Base-by-base conservation (phyloP, 2,329 filamentous ascomycete genomes). In the Fusarium papillatum region DNA sequence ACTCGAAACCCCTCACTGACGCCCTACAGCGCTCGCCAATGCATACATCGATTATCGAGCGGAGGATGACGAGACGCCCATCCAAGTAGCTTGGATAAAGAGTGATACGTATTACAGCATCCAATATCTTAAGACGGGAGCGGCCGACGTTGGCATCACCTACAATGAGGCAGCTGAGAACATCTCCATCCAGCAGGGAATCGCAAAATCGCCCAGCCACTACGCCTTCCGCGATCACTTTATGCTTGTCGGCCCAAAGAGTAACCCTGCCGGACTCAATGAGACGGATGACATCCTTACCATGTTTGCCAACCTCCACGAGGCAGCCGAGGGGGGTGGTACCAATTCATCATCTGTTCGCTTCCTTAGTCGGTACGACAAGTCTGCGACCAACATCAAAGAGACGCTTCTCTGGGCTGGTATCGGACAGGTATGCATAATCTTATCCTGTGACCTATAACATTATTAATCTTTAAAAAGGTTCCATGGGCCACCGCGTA, bases 331-430 rank as follows among this genome's bases (percentile, higher is more conserved):
- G 41, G 81, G 78, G 3, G 80, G 78, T 5, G 73, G 71, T 0
- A 84, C 82, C 0, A 73, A 80, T 3, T 77, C 81, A 0, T 81
- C 83, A 0, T 81, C 83, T 0, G 83, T 86, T 3, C 82, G 85
- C 17, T 88, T 88, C 64, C 77, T 88, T 14, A 84, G 80, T 36
- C 83, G 87, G 1, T 88, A 83, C 62, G 87, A 88, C 71, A 88
- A 88, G 75, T 87, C 86, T 4, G 87, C 87, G 0, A 87, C 86
- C 5, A 88, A 87, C 70, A 87, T 88, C 62, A 87, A 87, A 69
- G 87, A 88, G 64, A 84, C 85, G 0, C 73, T 82, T 43, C 77
- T 88, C 4, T 89, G 86, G 86, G 82, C 85, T 6, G 78, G 79
- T 0, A 87, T 88, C 39, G 87, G 86, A 7, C 87, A 88, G 76